These are phyloP conservation scores for Clitopilus passeckerianus DNA, from an alignment of 768 basidiomycete species.

Conservation along the genomic window DNA sequence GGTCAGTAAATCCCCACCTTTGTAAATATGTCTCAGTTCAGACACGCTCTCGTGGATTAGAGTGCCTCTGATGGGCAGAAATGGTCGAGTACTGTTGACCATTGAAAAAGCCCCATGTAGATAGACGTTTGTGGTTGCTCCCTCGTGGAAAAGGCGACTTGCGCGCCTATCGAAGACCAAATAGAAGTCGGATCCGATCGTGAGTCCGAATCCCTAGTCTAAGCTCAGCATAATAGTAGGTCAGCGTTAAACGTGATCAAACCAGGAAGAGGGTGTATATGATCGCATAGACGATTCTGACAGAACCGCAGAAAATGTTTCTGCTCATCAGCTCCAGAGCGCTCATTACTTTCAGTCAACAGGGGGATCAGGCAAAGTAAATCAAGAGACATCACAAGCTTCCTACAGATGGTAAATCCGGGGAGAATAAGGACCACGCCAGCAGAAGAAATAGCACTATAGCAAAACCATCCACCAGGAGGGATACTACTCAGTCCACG, in stretches of 20 bases:
- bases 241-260: constrained; percentile 12
- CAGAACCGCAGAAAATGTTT: constrained; percentile 77
- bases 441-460: constrained; percentile 84
- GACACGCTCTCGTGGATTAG: constrained; percentile 38
- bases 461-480: constrained; percentile 70
- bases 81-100: constrained; percentile 38
- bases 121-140: constrained; percentile 28
- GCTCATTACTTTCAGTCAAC: constrained; percentile 50
- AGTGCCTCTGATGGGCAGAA: constrained; percentile 32
- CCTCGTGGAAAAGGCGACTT: constrained; percentile 42
- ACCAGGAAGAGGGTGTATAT: constrained; percentile 83
- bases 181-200: constrained; percentile 80
- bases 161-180: constrained; percentile 64
- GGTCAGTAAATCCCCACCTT: constrained; percentile 28
- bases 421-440: constrained; percentile 90
- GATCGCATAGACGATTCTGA: constrained; percentile 80
- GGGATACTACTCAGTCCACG: constrained; percentile 74
- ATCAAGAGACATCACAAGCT: constrained; percentile 20
- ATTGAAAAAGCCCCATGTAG: constrained; percentile 52
- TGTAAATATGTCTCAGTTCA: constrained; percentile 40
- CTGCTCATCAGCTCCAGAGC: constrained; percentile 78
- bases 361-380: background rate
- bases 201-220: constrained; percentile 72
- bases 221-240: background rate
- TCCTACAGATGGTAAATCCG: constrained; percentile 71